Evolutionary conservation across 129 eudicot genomes (phyloP), one percentile per base, ranked within the genome.

Genomic region (Centaurea solstitialis): DNA sequence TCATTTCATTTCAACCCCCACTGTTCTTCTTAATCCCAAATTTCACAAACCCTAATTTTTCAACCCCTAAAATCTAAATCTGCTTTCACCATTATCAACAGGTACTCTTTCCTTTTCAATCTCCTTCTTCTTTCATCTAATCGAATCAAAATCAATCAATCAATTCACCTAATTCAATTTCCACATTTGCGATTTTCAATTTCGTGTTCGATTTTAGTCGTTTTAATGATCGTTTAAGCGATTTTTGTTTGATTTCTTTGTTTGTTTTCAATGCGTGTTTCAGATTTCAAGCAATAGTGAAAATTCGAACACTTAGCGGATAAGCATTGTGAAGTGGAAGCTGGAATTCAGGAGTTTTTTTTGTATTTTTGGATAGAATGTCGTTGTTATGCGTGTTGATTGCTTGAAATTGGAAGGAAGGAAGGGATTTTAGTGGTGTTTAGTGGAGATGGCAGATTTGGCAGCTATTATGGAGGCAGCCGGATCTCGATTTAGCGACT

Each of bases 391-490:
- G 71, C 64, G n/a, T 76, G 24, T 26, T 76, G 61, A 72, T 40
- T 64, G 21, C 72, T 70, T 82, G 82, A 72, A 53, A 73, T 53
- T 50, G 47, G 12, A 70, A 70, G 13, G n/a, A 50, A 50, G 64
- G 75, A 61, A 57, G 8, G 61, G 40, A 15, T n/a, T 74, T 74
- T 40, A 40, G 13, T 59, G 5, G 59, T 72, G 37, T 15, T 65
- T 7, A 77, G 78, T 72, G 75, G 82, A 80, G 75, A 95, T 93
- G 98, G 94, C 88, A 61, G 99, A 95, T 83, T 97, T 89, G 20
- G 97, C 89, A 5, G 94, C 89, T 73, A 87, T 95, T 22, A 80
- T 92, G 77, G 98, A 95, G 84, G 94, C 91, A 18, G 84, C 99
- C 0, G 99, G 98, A 64, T 90, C 98, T 38, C 83, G 98, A 65